These are phyloP conservation scores for Fusarium protoensiforme DNA, from an alignment of 2,329 filamentous ascomycete genomes.

Conservation along the genomic window DNA sequence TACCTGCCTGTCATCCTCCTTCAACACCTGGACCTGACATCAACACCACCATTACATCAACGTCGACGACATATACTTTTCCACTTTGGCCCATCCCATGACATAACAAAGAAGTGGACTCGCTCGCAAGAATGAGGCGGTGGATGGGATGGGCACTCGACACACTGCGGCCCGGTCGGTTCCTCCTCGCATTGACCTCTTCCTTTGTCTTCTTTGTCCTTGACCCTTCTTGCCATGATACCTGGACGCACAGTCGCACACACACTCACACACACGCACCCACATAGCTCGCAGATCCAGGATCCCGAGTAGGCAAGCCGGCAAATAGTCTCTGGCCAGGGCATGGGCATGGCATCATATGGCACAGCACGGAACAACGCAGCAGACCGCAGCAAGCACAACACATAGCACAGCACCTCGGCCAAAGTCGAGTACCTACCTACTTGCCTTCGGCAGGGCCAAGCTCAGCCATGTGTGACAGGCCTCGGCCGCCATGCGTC, in stretches of 20 bases:
- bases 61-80: conserved; percentile 25
- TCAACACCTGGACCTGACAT: not conserved
- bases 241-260: conserved; percentile 21
- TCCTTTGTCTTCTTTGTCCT: conserved; percentile 18
- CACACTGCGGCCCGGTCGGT: conserved; percentile 2
- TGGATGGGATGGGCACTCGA: not conserved
- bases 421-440: conserved; percentile 20
- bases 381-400: conserved; percentile 24
- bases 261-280: conserved; percentile 1
- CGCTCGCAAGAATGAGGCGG: not conserved
- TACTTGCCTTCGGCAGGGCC: conserved; percentile 9
- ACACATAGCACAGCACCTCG: not conserved
- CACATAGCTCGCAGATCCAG: conserved; percentile 24
- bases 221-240: conserved; percentile 17
- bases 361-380: conserved; percentile 28
- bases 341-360: conserved; percentile 32
- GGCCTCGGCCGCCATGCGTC: conserved; percentile 30
- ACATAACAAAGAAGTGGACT: conserved; percentile 15
- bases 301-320: conserved; percentile 27
- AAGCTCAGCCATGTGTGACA: conserved; percentile 37
- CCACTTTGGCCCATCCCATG: conserved; percentile 16
- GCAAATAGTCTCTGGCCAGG: conserved; percentile 14
- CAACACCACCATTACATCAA: conserved; percentile 7
- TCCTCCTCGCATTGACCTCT: conserved; percentile 4
- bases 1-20: conserved; percentile 5